These are phyloP conservation scores for Lepraria neglecta DNA, from an alignment of 495 filamentous ascomycete species.

Conservation along the genomic window DNA sequence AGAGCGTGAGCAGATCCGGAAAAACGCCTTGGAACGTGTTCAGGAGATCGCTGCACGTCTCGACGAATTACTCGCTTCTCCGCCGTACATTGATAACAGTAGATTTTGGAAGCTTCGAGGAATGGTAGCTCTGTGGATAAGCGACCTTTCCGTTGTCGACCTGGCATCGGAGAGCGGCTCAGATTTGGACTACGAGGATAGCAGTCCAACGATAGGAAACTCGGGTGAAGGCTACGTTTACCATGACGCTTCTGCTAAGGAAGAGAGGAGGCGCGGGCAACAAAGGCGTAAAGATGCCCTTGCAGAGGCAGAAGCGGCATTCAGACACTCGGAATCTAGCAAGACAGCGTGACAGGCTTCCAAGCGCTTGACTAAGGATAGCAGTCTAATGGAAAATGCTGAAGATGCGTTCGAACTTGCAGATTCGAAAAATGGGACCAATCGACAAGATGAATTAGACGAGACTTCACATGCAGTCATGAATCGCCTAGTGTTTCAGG, in stretches of 20 bases:
- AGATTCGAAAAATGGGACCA: background rate
- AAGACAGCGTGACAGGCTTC: background rate
- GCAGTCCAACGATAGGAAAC: background rate
- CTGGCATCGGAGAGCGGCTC: background rate
- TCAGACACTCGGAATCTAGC: background rate
- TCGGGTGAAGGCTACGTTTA: too few species aligned
- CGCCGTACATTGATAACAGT: slow-evolving; percentile 55
- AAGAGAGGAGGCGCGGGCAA: background rate
- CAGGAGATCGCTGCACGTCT: slow-evolving; percentile 55
- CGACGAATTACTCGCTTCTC: slow-evolving; percentile 55
- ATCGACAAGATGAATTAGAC: slow-evolving; percentile 1
- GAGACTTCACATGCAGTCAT: background rate
- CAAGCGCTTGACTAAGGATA: too few species aligned
- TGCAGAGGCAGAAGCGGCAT: background rate
- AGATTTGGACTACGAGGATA: background rate
- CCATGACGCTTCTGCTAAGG: background rate
- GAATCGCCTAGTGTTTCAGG: background rate
- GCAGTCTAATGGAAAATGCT: too few species aligned
- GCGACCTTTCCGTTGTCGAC: slow-evolving; percentile 45
- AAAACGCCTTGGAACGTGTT: slow-evolving; percentile 39
- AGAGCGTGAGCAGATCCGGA: slow-evolving; percentile 21
- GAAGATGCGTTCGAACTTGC: background rate
- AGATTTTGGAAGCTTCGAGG: slow-evolving; percentile 56
- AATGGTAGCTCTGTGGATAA: slow-evolving; percentile 63
- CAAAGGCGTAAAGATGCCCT: slow-evolving; percentile 2